Evolutionary conservation across 2,329 filamentous ascomycete species (phyloP).

Genomic region (Hirsutella minnesotensis): DNA sequence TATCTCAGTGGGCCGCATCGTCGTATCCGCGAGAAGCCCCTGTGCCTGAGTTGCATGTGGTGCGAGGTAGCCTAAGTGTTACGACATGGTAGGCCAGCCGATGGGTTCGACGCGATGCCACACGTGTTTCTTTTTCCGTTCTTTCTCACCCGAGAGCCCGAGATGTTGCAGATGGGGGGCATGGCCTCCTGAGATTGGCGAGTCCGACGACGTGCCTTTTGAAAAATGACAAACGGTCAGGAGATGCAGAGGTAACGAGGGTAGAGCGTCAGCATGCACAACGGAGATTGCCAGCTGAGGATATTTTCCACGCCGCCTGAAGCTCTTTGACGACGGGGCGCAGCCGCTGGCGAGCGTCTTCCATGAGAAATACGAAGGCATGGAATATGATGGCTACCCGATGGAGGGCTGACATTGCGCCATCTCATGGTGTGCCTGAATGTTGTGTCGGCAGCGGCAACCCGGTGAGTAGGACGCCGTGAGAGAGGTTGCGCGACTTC

Average conservation of each 20-base stretch:
- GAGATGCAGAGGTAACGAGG: not conserved
- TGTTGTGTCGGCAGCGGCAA: too few species aligned
- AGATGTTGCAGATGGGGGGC: not conserved
- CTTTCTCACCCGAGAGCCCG: not conserved
- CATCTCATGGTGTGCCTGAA: too few species aligned
- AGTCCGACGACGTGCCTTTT: not conserved
- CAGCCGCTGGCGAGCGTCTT: too few species aligned
- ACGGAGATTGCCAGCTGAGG: not conserved
- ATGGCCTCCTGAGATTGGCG: not conserved
- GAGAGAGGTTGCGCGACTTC: too few species aligned
- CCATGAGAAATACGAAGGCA: too few species aligned
- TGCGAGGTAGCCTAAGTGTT: not conserved
- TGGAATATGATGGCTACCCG: too few species aligned
- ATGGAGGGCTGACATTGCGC: too few species aligned
- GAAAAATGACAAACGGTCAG: not conserved
- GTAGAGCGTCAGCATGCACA: not conserved
- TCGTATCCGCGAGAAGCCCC: not conserved
- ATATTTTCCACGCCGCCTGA: too few species aligned
- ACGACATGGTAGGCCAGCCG: not conserved
- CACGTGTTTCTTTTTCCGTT: not conserved
- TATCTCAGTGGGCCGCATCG: not conserved
- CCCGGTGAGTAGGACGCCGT: too few species aligned
- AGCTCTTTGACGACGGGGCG: too few species aligned
- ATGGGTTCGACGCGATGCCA: not conserved
- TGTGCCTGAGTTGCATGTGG: not conserved